A percentile compares a stretch with the other conserved stretches of the same genome.
These are phyloP conservation scores for Rhinocladiella similis DNA, from an alignment of 2,329 filamentous ascomycete species.

Conservation along the genomic window DNA sequence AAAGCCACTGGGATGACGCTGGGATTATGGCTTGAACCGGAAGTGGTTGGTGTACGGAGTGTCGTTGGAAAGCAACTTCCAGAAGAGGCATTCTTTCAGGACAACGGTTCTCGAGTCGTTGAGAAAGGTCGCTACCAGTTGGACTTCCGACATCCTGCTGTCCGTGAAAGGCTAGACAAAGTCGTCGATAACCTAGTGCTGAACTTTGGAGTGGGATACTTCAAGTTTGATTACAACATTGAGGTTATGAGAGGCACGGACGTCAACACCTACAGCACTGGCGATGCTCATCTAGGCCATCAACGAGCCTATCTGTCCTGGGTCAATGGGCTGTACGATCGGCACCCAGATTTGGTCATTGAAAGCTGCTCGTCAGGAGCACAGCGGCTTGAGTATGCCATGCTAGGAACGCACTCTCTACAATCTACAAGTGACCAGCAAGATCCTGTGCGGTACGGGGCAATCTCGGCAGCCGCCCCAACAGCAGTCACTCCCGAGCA, in stretches of 20 bases:
- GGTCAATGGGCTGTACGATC: conserved; percentile 33
- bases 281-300: conserved; percentile 34
- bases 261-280: conserved; percentile 24
- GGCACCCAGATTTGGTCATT: conserved; percentile 35
- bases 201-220: conserved; percentile 35
- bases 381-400: conserved; percentile 40
- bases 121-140: conserved; percentile 39
- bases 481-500: conserved; percentile 40
- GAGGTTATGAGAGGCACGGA: conserved; percentile 39
- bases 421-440: conserved; percentile 42
- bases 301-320: conserved; percentile 37
- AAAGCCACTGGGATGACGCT: conserved; percentile 31
- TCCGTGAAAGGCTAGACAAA: conserved; percentile 29
- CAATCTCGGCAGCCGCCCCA: conserved; percentile 34
- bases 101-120: conserved; percentile 33
- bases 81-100: conserved; percentile 36
- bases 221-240: conserved; percentile 43
- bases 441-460: conserved; percentile 34
- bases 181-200: conserved; percentile 31
- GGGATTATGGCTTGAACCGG: conserved; percentile 39
- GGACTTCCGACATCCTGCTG: conserved; percentile 34
- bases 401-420: conserved; percentile 34
- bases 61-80: conserved; percentile 31
- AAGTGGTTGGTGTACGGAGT: conserved; percentile 38
- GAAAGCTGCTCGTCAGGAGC: conserved; percentile 40